phyloP scores from a whole-genome alignment of 2,329 filamentous ascomycete genomes.

The Neodidymelliopsis sp. region DNA sequence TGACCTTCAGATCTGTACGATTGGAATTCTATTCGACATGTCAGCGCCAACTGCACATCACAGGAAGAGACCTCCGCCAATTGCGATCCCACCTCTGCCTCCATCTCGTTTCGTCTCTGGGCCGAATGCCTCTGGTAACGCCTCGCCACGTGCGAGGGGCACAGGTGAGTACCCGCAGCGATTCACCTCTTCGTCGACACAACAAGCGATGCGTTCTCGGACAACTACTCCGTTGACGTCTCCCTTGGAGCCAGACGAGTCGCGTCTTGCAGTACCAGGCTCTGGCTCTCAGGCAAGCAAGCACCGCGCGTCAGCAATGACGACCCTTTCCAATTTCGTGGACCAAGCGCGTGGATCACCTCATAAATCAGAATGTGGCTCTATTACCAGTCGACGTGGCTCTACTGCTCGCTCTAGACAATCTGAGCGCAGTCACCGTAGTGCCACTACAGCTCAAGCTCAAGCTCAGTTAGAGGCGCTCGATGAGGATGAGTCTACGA shows the following conservation, averaged over 20 bases:
- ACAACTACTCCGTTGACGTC: conserved; percentile 21
- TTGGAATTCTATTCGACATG: conserved; percentile 18
- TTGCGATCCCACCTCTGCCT: conserved; percentile 26
- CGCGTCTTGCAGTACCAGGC: conserved; percentile 13
- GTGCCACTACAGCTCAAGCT: conserved; percentile 20
- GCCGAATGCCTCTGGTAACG: conserved; percentile 29
- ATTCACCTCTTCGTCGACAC: conserved; percentile 14
- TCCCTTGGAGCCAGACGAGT: conserved; percentile 17
- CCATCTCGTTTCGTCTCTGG: conserved; percentile 19
- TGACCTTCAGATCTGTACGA: neutral
- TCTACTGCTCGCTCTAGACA: conserved; percentile 35
- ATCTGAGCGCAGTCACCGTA: conserved; percentile 29
- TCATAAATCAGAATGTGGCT: conserved; percentile 28
- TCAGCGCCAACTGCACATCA: conserved; percentile 18
- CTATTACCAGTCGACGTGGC: conserved; percentile 24
- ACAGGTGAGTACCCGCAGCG: conserved; percentile 20
- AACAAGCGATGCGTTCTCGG: conserved; percentile 12
- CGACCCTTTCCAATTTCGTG: conserved; percentile 36
- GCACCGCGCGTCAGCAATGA: conserved; percentile 26
- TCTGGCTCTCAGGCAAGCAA: conserved; percentile 26
- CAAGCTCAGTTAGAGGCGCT: conserved; percentile 27
- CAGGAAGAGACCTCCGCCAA: conserved; percentile 40
- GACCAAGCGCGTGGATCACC: conserved; percentile 32
- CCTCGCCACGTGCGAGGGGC: conserved; percentile 8
- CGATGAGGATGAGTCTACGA: conserved; percentile 43